These are phyloP conservation scores for Rhodotorula sp. DNA, from an alignment of 1,284 basidiomycete genomes.

Conservation along the genomic window DNA sequence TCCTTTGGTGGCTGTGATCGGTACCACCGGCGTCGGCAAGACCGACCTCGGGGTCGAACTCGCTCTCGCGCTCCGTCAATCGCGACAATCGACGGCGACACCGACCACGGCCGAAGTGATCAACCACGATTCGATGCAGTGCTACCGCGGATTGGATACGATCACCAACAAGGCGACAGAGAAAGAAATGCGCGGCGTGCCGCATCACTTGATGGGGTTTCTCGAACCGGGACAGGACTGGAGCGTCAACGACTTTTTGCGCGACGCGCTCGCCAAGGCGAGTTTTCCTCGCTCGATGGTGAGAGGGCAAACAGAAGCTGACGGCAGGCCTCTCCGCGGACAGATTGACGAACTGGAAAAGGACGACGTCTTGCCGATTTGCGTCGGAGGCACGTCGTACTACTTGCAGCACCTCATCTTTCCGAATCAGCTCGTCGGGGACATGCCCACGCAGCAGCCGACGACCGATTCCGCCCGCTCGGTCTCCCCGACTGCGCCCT, in stretches of 20 bases:
- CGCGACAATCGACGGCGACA: not conserved
- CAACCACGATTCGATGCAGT: constrained; percentile 97
- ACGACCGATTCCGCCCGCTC: not conserved
- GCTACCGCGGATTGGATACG: constrained; percentile 88
- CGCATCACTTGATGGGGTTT: constrained; percentile 85
- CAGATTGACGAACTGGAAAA: constrained; percentile 70
- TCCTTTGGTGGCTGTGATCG: constrained; percentile 73
- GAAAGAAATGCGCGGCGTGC: constrained; percentile 73
- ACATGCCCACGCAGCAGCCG: not conserved
- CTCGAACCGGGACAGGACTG: constrained; percentile 82
- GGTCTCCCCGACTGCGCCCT: constrained; percentile 1
- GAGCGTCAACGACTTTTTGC: constrained; percentile 53
- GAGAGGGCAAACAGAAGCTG: constrained; percentile 51
- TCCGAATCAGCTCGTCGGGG: constrained; percentile 49
- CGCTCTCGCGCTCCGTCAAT: constrained; percentile 58
- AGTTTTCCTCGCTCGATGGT: not conserved
- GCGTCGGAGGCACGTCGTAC: constrained; percentile 94
- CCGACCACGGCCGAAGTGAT: constrained; percentile 61
- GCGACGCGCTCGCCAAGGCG: constrained; percentile 46
- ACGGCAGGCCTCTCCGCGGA: not conserved
- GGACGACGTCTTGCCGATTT: constrained; percentile 69
- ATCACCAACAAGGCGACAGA: constrained; percentile 91
- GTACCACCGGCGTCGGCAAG: constrained; percentile 96
- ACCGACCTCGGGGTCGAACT: constrained; percentile 88
- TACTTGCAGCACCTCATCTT: constrained; percentile 86